Base-by-base conservation (phyloP, 352 stramenopile species). In the Pythium utonaiense region DNA sequence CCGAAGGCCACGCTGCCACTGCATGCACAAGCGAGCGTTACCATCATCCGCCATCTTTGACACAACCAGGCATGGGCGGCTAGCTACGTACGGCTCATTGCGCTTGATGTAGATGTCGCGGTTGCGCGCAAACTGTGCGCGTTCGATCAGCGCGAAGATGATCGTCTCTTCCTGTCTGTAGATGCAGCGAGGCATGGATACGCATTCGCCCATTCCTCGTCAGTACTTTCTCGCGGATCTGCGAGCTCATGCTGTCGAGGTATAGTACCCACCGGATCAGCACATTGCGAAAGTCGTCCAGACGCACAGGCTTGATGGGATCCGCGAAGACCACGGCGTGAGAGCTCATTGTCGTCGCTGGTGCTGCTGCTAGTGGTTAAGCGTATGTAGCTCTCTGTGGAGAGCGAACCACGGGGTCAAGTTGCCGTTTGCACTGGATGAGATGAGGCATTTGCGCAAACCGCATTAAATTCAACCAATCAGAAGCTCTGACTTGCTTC, bases 121-220 rank as follows among this genome's bases (percentile, higher is more conserved):
- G 77, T 99, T 99, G 48, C 78, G 80, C n/a, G 93, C 75, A 74
- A 98, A 99, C 71, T 99, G 96, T 16, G 96, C 86, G 54, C 97
- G 85, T 75, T 99, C 97, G 68, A 99, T 99, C 19, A 99, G 70
- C n/a, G 96, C 95, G 72, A 99, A 99, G 75, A 99, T 99, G 69
- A 99, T 99, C 1, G 97, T 99, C 79, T 99, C 97, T 73, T 99
- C 93, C 68, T 96, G 88, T 22, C 83, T 89, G 64, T 21, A 25
- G 21, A 44, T 49, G 50, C 17, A 30, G 17, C 33, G n/a, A 33
- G 3, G 22, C 27, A 21, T 19, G 40, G 6, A 47, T 27, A n/a
- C 38, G 14, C 38, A 21, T 47, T 19, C 34, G 34, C 34, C n/a
- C 5, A 16, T 16, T 21, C 5, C 6, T 25, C 6, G n/a, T 47